Conservation (phyloP, 139 green algal species). For the Auxenochlorella pyrenoidosa region DNA sequence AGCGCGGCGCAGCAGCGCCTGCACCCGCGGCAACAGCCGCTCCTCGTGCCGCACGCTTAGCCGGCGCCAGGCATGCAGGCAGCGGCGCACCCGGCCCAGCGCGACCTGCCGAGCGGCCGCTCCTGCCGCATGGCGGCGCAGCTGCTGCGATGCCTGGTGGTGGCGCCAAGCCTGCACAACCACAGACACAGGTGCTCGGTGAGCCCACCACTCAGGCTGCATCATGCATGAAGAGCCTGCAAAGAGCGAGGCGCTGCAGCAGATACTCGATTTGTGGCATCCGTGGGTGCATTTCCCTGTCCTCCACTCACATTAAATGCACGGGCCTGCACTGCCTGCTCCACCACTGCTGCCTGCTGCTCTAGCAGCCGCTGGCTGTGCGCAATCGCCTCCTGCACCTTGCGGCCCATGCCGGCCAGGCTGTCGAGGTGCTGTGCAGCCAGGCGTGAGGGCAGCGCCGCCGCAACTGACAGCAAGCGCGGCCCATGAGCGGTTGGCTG, state of each 20-base stretch:
- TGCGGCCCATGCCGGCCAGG: constrained; percentile 85
- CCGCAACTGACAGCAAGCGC: constrained; percentile 64
- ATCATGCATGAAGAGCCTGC: background rate
- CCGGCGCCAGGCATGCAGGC: constrained; percentile 24
- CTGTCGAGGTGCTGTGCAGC: constrained; percentile 80
- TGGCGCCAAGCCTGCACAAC: constrained; percentile 15
- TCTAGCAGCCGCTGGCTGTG: constrained; percentile 84
- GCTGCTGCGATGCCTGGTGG: background rate
- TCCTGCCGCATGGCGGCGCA: background rate
- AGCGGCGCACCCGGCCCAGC: constrained; percentile 14
- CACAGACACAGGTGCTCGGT: background rate
- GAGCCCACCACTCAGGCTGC: background rate
- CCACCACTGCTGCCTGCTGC: constrained; percentile 57
- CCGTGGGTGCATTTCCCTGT: too few species aligned
- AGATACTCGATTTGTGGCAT: background rate
- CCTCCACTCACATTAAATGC: constrained; percentile 30
- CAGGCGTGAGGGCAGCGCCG: constrained; percentile 80
- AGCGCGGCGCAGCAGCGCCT: background rate
- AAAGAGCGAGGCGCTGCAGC: background rate
- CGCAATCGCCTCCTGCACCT: constrained; percentile 84
- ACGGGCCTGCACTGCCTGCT: constrained; percentile 60
- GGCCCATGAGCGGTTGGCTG: constrained; percentile 44
- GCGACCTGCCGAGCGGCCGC: background rate
- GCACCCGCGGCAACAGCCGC: background rate
- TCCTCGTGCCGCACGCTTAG: constrained; percentile 7